A percentile compares a stretch with the other conserved stretches of the same genome.
These are phyloP conservation scores for Knoxdaviesia capensis DNA, from an alignment of 2,329 filamentous ascomycete genomes.

Conservation along the genomic window DNA sequence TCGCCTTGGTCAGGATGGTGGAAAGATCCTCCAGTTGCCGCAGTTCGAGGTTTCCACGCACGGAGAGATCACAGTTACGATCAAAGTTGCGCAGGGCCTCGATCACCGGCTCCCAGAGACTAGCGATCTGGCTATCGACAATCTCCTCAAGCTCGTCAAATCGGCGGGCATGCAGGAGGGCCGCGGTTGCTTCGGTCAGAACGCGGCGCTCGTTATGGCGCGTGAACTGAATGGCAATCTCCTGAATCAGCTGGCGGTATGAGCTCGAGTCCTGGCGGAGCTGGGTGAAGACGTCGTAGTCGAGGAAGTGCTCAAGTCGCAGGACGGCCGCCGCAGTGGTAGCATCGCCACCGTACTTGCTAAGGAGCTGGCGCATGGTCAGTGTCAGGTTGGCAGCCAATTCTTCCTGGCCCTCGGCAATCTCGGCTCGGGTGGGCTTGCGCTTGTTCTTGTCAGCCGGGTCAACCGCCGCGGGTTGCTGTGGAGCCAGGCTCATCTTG, in stretches of 20 bases:
- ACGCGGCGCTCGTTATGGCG: slow-evolving; percentile 79
- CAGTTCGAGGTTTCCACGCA: slow-evolving; percentile 46
- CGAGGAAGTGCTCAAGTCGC: slow-evolving; percentile 66
- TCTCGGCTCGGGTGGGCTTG: slow-evolving; percentile 38
- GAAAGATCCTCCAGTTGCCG: slow-evolving; percentile 48
- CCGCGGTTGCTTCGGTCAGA: slow-evolving; percentile 61
- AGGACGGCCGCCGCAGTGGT: slow-evolving; percentile 73
- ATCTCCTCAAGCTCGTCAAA: slow-evolving; percentile 80
- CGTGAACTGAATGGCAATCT: slow-evolving; percentile 84
- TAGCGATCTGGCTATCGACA: slow-evolving; percentile 58
- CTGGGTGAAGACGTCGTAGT: slow-evolving; percentile 74
- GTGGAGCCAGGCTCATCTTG: slow-evolving; percentile 47
- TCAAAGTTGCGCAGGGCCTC: slow-evolving; percentile 53
- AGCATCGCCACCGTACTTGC: slow-evolving; percentile 81
- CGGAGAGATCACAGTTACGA: slow-evolving; percentile 49
- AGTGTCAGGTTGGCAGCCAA: slow-evolving; percentile 58
- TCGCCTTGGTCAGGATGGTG: slow-evolving; percentile 58
- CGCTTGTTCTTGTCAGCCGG: slow-evolving; percentile 37
- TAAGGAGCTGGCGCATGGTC: slow-evolving; percentile 68
- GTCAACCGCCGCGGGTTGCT: no score
- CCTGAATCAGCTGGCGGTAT: slow-evolving; percentile 66
- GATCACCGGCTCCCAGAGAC: slow-evolving; percentile 70
- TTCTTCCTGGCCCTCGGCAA: slow-evolving; percentile 54
- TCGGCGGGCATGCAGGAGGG: slow-evolving; percentile 66
- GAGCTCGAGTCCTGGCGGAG: slow-evolving; percentile 68